Percentiles rank a stretch among this genome's conserved stretches.
phyloP scores from a whole-genome alignment of 139 green algal genomes.

The Chlorella sorokiniana region DNA sequence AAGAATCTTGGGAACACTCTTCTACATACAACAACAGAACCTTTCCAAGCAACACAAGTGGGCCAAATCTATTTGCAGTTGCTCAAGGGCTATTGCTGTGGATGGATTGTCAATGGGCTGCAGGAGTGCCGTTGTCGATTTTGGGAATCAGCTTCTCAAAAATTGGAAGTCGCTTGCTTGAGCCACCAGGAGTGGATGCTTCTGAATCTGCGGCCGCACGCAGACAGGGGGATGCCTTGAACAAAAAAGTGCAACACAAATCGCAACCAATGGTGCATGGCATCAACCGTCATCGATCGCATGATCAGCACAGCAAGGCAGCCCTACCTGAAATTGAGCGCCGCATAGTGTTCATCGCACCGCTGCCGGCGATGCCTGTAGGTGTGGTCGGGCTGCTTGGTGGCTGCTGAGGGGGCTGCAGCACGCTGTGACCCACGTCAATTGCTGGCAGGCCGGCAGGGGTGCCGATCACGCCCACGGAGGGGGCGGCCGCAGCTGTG shows the following conservation, averaged over 20 bases:
- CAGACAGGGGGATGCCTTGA: not conserved
- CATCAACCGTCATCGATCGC: not conserved
- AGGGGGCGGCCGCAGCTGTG: not conserved
- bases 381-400: not conserved
- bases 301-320: not conserved
- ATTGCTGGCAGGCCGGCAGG: constrained; percentile 8
- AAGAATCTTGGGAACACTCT: too few species aligned
- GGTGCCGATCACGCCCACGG: not conserved
- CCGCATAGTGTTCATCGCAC: not conserved
- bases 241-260: not conserved
- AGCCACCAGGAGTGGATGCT: constrained; percentile 6
- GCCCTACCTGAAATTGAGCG: constrained; percentile 16
- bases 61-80: not conserved
- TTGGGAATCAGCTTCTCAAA: constrained; percentile 13
- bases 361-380: not conserved
- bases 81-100: too few species aligned
- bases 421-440: not conserved
- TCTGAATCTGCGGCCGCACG: constrained; percentile 8
- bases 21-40: too few species aligned
- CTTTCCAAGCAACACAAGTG: too few species aligned
- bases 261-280: not conserved
- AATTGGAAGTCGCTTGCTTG: constrained; percentile 19
- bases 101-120: too few species aligned
- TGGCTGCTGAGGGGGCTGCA: not conserved
- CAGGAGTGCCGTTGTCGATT: not conserved